phyloP scores from a whole-genome alignment of 805 yeast species.

The Zygotorulaspora danielsina region DNA sequence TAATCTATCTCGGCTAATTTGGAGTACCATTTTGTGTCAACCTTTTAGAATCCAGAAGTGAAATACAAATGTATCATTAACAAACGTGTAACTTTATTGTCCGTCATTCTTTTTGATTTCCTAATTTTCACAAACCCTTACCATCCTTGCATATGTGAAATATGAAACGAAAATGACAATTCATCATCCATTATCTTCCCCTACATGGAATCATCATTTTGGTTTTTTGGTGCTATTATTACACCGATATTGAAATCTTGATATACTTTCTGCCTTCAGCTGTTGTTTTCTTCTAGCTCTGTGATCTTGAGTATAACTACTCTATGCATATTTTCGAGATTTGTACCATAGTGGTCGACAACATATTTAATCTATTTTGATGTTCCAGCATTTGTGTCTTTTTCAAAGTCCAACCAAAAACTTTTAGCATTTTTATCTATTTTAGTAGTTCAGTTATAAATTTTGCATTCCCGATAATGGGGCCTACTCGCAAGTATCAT shows the following conservation, averaged over 20 bases:
- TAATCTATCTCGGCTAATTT: background rate
- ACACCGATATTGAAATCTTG: too few relatives aligned
- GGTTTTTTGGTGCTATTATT: too few relatives aligned
- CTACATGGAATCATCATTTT: too few relatives aligned
- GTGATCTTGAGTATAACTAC: too few relatives aligned
- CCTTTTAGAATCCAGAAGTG: background rate
- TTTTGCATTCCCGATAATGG: too few relatives aligned
- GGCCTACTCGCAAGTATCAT: too few relatives aligned
- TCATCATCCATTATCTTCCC: background rate
- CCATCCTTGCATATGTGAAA: background rate
- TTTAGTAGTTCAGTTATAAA: too few relatives aligned
- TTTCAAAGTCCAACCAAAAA: background rate
- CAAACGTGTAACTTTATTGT: background rate
- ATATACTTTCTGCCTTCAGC: too few relatives aligned
- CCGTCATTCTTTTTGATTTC: background rate
- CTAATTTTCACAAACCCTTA: too few relatives aligned
- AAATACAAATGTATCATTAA: background rate
- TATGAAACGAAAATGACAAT: slow-evolving; percentile 2
- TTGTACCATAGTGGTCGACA: too few relatives aligned
- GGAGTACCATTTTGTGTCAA: background rate
- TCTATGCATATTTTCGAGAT: too few relatives aligned
- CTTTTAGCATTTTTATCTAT: background rate
- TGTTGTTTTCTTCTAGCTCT: too few relatives aligned
- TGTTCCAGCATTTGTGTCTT: background rate
- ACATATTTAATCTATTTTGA: background rate